Percentiles rank a stretch among this genome's conserved stretches.
phyloP scores from a whole-genome alignment of 371 early-diverging fungal genomes.

The Mycotypha africana region DNA sequence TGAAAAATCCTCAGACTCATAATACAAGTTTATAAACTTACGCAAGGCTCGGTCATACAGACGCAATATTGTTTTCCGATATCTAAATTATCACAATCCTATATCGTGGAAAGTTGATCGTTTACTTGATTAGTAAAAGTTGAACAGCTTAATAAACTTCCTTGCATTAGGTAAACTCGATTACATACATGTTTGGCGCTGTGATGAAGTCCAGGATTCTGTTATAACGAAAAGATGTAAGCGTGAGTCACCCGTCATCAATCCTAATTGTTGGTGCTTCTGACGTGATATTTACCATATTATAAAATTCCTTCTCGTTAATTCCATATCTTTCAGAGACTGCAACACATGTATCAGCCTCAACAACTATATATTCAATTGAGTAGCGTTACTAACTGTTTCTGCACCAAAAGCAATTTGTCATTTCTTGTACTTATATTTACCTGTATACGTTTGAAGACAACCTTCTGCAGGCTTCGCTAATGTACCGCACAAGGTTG shows the following conservation, averaged over 20 bases:
- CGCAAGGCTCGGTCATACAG: slow-evolving; percentile 22
- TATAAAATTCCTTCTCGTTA: slow-evolving; percentile 18
- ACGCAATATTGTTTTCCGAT: slow-evolving; percentile 23
- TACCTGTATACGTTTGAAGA: slow-evolving; percentile 19
- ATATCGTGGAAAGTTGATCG: neutral
- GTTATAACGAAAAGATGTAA: too few relatives aligned
- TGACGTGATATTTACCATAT: too few relatives aligned
- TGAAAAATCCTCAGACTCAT: too few relatives aligned
- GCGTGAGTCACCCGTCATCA: too few relatives aligned
- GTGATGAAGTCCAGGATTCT: slow-evolving; percentile 32
- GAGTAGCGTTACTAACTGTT: neutral
- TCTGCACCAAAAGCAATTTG: too few relatives aligned
- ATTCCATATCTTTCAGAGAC: slow-evolving; percentile 17
- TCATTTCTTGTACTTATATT: neutral
- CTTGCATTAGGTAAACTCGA: neutral
- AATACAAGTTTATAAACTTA: slow-evolving; percentile 7
- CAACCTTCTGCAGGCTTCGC: slow-evolving; percentile 24
- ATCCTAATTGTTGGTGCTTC: neutral
- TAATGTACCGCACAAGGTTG: too few relatives aligned
- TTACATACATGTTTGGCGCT: slow-evolving; percentile 17
- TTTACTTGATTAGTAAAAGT: too few relatives aligned
- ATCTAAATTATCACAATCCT: slow-evolving; percentile 30
- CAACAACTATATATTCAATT: slow-evolving; percentile 8
- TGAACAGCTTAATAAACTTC: neutral
- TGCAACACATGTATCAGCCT: slow-evolving; percentile 14